phyloP scores from a whole-genome alignment of 768 basidiomycete species.

The Heimioporus sp. region DNA sequence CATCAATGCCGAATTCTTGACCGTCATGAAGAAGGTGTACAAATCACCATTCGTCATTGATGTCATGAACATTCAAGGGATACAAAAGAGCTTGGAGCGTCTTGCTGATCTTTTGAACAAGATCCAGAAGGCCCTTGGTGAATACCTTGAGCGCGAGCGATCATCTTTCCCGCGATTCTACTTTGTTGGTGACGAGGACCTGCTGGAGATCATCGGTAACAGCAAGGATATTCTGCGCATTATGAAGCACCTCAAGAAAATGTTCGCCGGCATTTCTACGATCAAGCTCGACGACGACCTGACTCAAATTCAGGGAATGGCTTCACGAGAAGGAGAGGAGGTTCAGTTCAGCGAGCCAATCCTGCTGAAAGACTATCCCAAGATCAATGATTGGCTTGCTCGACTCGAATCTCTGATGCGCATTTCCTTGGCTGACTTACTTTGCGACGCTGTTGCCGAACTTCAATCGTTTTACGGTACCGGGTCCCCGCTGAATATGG shows the following conservation, averaged over 20 bases:
- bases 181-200: conserved; percentile 98
- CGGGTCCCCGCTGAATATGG: conserved; percentile 54
- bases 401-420: conserved; percentile 93
- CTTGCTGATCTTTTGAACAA: conserved; percentile 94
- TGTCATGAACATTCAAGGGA: conserved; percentile 92
- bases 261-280: conserved; percentile 98
- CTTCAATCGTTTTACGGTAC: conserved; percentile 78
- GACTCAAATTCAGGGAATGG: conserved; percentile 89
- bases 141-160: conserved; percentile 96
- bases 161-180: conserved; percentile 99
- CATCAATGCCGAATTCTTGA: conserved; percentile 96
- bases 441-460: conserved; percentile 78
- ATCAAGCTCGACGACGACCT: conserved; percentile 84
- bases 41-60: conserved; percentile 98
- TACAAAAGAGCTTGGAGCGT: conserved; percentile 97
- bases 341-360: conserved; percentile 83
- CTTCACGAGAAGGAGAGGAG: conserved; percentile 94
- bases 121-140: conserved; percentile 98
- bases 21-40: conserved; percentile 99
- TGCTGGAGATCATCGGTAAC: conserved; percentile 98
- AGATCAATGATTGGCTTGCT: conserved; percentile 98
- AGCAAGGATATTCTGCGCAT: conserved; percentile 97
- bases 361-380: conserved; percentile 87
- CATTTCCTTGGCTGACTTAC: conserved; percentile 76
- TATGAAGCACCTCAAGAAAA: conserved; percentile 99